phyloP scores from a whole-genome alignment of 495 filamentous ascomycete species.

The Lophiotrema nucula region DNA sequence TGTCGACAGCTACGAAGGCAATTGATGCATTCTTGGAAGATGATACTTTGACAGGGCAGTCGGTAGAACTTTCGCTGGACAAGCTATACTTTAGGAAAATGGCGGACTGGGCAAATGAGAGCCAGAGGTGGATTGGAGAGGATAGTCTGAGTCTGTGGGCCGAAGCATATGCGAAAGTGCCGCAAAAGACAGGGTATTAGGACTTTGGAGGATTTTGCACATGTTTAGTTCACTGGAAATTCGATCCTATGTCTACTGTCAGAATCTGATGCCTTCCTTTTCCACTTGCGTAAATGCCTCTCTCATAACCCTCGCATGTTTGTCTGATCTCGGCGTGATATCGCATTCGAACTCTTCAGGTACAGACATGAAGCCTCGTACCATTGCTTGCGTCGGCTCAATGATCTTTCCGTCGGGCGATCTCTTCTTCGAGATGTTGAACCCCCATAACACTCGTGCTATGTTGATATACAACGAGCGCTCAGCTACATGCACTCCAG shows the following conservation, averaged over 20 bases:
- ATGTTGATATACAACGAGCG: constrained; percentile 29
- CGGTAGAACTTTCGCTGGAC: constrained; percentile 34
- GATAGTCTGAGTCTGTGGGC: constrained; percentile 23
- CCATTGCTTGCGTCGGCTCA: constrained; percentile 32
- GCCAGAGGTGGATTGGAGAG: constrained; percentile 32
- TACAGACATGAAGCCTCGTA: constrained; percentile 42
- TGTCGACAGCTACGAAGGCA: constrained; percentile 41
- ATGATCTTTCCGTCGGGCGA: constrained; percentile 24
- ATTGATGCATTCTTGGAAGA: constrained; percentile 38
- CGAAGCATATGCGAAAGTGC: constrained; percentile 17
- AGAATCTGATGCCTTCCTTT: constrained; percentile 27
- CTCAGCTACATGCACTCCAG: constrained; percentile 33
- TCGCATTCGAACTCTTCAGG: constrained; percentile 39
- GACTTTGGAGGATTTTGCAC: too few relatives aligned
- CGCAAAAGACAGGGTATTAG: constrained; percentile 6
- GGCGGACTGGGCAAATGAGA: constrained; percentile 30
- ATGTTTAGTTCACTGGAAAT: too few relatives aligned
- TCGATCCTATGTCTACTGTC: not conserved
- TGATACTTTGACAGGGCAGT: constrained; percentile 34
- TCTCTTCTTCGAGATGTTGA: constrained; percentile 28
- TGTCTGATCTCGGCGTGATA: constrained; percentile 40
- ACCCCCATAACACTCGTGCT: constrained; percentile 29
- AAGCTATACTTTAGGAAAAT: constrained; percentile 36
- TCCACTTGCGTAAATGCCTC: constrained; percentile 27
- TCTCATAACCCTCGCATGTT: constrained; percentile 38